Evolutionary conservation across 805 yeast species (phyloP), one percentile per base, ranked within the genome.

Genomic region (Yarrowia divulgata): DNA sequence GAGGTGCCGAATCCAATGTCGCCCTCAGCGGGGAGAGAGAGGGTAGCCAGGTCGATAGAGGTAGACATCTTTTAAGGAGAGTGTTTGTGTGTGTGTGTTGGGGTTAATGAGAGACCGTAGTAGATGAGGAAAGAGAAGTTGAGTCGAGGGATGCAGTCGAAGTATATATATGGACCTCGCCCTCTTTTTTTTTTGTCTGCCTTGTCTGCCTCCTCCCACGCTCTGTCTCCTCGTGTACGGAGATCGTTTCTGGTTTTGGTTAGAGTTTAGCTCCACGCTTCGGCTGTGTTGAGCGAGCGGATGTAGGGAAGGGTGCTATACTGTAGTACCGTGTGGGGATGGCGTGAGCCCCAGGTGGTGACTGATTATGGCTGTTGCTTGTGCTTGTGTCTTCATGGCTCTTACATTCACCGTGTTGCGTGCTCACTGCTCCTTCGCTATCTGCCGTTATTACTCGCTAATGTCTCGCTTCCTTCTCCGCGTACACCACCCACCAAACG

Each of bases 231-330:
- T 50, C 57, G 57, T 50, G 60, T 37, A 54, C 60, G 60, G 45
- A 54, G 60, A 54, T 54, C 60, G 45, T 18, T 57, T 57, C 48
- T 57, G 64, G 64, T 57, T 54, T 54, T 45, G 60, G 60, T 54
- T 54, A 54, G n/a, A 13, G 32, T 52, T 52, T 35, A 52, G 58
- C 39, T 32, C 54, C 52, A 48, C 2, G 35, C 34, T 23, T 29
- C n/a, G 57, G 57, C 57, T 50, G 40, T 50, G 57, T 48, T 13
- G 29, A 29, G 52, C 10, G 35, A 48, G 52, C 10, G 35, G 52
- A 14, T 48, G 18, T 29, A 14, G 52, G 35, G 35, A 48, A 48
- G 50, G 50, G 52, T 29, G 52, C 52, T 48, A n/a, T n/a, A 23
- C 29, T 23, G 29, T 23, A 29, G 52, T 19, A 19, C 32, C 32